phyloP scores from a whole-genome alignment of 106 monocot genomes.

The Dioscorea alata region DNA sequence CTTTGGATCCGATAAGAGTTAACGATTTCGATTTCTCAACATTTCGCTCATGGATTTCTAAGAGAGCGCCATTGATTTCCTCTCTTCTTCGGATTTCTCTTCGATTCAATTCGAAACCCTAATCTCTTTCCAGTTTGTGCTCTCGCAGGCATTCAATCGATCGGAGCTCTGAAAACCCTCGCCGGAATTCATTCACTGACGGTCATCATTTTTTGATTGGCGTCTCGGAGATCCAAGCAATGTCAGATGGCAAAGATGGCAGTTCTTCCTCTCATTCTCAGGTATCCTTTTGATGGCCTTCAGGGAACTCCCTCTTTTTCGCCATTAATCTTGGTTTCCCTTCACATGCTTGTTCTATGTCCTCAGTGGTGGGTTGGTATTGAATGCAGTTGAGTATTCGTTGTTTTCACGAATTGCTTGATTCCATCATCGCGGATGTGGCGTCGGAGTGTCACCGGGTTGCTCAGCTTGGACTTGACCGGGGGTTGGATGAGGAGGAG shows the following conservation, averaged over 20 bases:
- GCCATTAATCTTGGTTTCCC: background rate
- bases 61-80: no score
- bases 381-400: slow-evolving; percentile 39
- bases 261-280: slow-evolving; percentile 24
- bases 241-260: slow-evolving; percentile 22
- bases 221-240: background rate
- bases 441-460: slow-evolving; percentile 97
- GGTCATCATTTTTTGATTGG: no score
- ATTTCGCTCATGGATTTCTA: no score
- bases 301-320: background rate
- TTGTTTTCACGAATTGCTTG: slow-evolving; percentile 62
- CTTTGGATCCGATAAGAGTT: no score
- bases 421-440: slow-evolving; percentile 78
- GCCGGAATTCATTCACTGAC: no score
- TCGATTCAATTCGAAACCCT: no score
- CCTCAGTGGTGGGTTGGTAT: slow-evolving; percentile 4
- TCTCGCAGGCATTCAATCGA: no score
- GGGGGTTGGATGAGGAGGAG: slow-evolving; percentile 82
- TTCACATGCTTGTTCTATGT: background rate
- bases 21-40: no score
- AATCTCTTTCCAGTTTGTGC: no score
- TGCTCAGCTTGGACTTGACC: slow-evolving; percentile 76
- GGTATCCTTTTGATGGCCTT: slow-evolving; percentile 5
- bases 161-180: no score
- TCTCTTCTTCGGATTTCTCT: no score